Base-by-base conservation (phyloP, 305 asterid genomes). In the Solanum aculeatissimum region DNA sequence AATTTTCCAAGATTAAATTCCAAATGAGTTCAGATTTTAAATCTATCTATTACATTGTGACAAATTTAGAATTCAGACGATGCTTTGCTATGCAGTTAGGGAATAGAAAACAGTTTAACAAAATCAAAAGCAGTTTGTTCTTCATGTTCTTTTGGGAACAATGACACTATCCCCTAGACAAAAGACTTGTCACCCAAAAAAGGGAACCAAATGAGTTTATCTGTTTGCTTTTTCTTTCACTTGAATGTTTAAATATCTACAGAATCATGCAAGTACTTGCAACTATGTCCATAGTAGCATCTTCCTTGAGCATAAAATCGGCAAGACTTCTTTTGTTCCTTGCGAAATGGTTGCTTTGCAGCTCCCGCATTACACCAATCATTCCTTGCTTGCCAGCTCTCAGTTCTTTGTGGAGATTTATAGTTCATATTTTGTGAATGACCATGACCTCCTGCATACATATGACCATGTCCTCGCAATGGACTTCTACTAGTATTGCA, bases 271-370 rank as follows among this genome's bases (percentile, higher is more conserved):
- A 81, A 81, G 82, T 83, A 88, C 89, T 79, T 94, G 90, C 98
- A 94, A 72, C 87, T 92, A 42, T 91, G 90, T 68, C 98, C 98
- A 89, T 80, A 95, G 53, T 85, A 23, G 83, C 98, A 94, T 86
- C 91, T 90, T 84, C 99, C 97, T 87, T 79, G 91, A 71, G 85
- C 86, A 89, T 87, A 93, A 79, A 89, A 88, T 54, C 87, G 86
- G 88, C 98, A 95, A 12, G 38, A 82, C 85, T 85, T 88, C 86
- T 77, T 86, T 54, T 63, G 88, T 75, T 71, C 88, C 83, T 75
- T 78, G 72, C 86, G 80, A 86, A 78, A 78, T 21, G 84, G 70
- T 86, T 82, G 69, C 79, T 70, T 58, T 21, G 51, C 87, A 47
- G 86, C 70, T 81, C 84, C 84, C 7, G 13, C 54, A 19, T 54